A percentile compares a stretch with the other conserved stretches of the same genome.
Evolutionary conservation across 768 basidiomycete species (phyloP).

Genomic region (Mycena leptocephala): DNA sequence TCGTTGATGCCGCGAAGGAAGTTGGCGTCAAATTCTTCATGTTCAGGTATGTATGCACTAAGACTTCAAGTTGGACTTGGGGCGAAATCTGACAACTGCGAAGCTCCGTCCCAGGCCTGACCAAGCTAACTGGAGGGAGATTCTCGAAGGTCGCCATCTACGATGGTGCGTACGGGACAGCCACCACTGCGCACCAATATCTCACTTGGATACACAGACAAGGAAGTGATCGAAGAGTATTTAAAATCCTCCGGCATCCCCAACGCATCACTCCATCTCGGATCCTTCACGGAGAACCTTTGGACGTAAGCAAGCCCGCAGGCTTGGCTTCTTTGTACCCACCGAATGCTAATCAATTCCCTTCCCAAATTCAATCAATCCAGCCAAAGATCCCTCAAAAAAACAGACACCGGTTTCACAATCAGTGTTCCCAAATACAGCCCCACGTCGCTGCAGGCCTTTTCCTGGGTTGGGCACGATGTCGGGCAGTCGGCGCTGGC

Average conservation of each 20-base stretch:
- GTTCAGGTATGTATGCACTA: slow-evolving; percentile 18
- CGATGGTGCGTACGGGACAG: not conserved
- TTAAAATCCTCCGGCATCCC: slow-evolving; percentile 33
- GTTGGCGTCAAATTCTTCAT: slow-evolving; percentile 42
- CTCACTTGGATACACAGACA: slow-evolving; percentile 1
- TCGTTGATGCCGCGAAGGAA: slow-evolving; percentile 46
- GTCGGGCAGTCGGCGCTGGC: not conserved
- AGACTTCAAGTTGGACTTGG: too few relatives aligned
- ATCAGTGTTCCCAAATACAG: not conserved
- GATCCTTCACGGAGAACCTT: slow-evolving; percentile 13
- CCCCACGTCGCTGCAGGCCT: not conserved
- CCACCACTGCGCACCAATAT: too few relatives aligned
- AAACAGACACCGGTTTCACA: not conserved
- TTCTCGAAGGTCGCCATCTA: slow-evolving; percentile 2
- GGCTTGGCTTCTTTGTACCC: too few relatives aligned
- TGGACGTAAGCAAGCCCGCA: not conserved
- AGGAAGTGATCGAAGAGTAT: slow-evolving; percentile 38
- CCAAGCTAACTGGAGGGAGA: slow-evolving; percentile 18
- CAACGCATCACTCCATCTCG: slow-evolving; percentile 19
- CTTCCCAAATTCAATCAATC: too few relatives aligned
- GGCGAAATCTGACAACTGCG: not conserved
- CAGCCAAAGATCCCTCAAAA: slow-evolving; percentile 1
- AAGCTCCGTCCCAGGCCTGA: slow-evolving; percentile 5
- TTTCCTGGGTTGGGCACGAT: slow-evolving; percentile 20
- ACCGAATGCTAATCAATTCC: too few relatives aligned